phyloP scores from a whole-genome alignment of 306 rosid species.

The Cucurbita ficifolia region DNA sequence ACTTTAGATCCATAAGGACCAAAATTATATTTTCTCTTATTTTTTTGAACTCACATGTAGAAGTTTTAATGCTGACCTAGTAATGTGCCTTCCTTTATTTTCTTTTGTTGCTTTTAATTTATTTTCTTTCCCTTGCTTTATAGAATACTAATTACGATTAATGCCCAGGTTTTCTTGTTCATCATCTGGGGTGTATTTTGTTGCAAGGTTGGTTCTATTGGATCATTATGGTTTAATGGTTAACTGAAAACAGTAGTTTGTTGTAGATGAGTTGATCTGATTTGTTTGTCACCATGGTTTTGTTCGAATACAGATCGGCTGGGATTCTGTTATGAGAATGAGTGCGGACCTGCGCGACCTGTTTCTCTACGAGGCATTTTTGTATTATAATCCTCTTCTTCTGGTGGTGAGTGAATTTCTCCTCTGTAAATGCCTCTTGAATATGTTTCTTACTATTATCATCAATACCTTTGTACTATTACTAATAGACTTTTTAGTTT shows the following conservation, averaged over 20 bases:
- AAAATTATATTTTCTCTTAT: neutral
- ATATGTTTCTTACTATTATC: neutral
- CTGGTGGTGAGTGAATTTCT: conserved; percentile 55
- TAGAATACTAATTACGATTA: conserved; percentile 19
- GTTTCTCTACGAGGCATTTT: conserved; percentile 90
- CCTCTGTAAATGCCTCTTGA: neutral
- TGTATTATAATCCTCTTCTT: conserved; percentile 94
- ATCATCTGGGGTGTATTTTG: conserved; percentile 74
- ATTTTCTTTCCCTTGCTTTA: neutral
- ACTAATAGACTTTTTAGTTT: conserved; percentile 12
- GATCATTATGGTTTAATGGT: neutral
- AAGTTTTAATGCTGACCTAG: neutral
- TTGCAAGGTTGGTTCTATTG: conserved; percentile 60
- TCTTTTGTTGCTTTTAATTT: neutral
- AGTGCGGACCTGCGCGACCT: conserved; percentile 80
- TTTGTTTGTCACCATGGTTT: neutral
- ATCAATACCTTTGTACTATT: conserved; percentile 4
- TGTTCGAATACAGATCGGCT: conserved; percentile 56
- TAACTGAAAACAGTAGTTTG: neutral
- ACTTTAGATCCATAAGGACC: neutral
- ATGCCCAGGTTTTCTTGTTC: conserved; percentile 66
- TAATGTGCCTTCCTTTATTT: neutral
- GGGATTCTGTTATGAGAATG: conserved; percentile 99
- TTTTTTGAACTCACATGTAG: neutral
- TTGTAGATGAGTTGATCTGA: neutral